Evolutionary conservation across 2,329 filamentous ascomycete genomes (phyloP), one percentile per base, ranked within the genome.

Genomic region (Purpureocillium lavendulum): DNA sequence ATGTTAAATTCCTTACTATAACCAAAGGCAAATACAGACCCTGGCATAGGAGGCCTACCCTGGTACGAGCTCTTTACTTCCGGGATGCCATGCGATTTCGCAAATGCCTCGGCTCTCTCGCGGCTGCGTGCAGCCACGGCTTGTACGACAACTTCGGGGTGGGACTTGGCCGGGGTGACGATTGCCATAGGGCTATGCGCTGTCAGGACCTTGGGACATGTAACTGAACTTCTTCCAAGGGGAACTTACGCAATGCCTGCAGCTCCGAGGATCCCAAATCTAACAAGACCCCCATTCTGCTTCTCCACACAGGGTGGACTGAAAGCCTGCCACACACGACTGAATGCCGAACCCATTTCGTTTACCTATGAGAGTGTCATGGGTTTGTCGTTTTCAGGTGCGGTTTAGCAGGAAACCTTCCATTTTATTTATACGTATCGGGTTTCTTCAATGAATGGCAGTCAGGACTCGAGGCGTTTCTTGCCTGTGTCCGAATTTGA

Each of bases 131-230:
- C 71, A 3, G 75, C 71, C 2, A 80, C 63, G 4, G 66, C 69
- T 8, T 67, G 61, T 11, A 80, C 43, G 11, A 75, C 58, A 12
- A 77, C 68, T 30, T 75, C 71, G 0, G 73, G 59, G 47, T 80
- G 74, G 3, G 61, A 65, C 44, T 61, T 67, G 12, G 73, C 72
- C 0, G 74, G 72, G 3, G 43, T 50, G 29, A 77, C 66, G 14
- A 75, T 46, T 11, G 64, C 62, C 13, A 55, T 38, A 0, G 66
- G 64, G 8, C 62, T 68, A 42, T 9, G 35, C 9, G 10, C 10
- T 7, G 34, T 46, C 9, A 35, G 24, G 21, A 11, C 17, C 21
- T 12, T 13, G 24, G 18, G n/a, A 21, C n/a, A 18, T 21, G 24
- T 2, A 11, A 12, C 21, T 14, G 13, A n/a, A 10, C 29, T 12